Evolutionary conservation across 441 rosid species (phyloP), one percentile per base, ranked within the genome.

Genomic region (Sinapis alba): DNA sequence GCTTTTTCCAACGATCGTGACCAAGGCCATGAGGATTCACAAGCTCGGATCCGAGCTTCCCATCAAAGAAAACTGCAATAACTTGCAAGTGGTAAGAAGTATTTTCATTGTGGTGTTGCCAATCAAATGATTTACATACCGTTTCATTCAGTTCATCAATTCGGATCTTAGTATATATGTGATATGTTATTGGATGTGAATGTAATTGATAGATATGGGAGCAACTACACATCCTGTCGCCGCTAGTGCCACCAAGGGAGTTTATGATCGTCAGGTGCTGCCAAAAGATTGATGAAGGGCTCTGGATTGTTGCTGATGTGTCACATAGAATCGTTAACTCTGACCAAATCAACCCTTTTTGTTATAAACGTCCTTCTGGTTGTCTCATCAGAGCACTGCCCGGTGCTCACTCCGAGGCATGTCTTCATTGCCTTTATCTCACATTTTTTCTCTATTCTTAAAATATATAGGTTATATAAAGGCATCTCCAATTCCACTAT

Each of bases 361-460:
- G 80, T 20, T 86, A 90, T 84, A 90, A 76, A 80, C 90, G 88
- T 68, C 97, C 97, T 65, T 90, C 97, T 7, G 97, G 97, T 72
- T 89, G 91, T 59, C 81, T 92, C 83, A 90, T 92, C 47, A 84
- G 84, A 68, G 88, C 81, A 7, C 70, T 87, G 83, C 69, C 88
- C 24, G 64, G 84, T 79, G 90, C 87, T 32, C 79, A 28, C 69
- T 85, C 86, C 58, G 81, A 81, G 86, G 97, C 53, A 47, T 68
- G 5, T 15, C 66, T 57, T 12, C 26, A 58, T 43, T 9, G 34
- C 41, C 30, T 27, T 20, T 5, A 62, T 89, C 15, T 10, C 18
- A 47, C 23, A 54, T 24, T 7, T 12, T n/a, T 19, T 7, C 7
- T 38, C 5, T 51, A 41, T 34, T 36, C 56, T 65, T 19, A 15